These are phyloP conservation scores for Coelastrella sp. DNA, from an alignment of 139 green algal genomes.

Conservation along the genomic window DNA sequence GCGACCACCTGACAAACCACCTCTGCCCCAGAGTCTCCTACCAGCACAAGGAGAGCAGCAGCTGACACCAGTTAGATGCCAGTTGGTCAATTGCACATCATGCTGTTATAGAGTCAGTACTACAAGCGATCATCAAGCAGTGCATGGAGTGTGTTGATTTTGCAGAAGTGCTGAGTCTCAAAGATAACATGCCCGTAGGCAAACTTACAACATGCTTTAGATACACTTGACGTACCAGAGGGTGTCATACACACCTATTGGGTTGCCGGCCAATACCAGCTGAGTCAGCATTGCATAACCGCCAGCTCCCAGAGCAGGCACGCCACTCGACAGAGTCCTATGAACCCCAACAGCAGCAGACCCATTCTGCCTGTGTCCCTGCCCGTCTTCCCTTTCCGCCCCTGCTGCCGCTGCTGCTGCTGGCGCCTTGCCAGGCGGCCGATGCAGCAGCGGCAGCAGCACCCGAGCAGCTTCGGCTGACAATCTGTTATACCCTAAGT, in stretches of 20 bases:
- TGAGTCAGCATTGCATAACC: constrained; percentile 29
- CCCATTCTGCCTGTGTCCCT: not conserved
- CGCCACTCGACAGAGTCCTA: not conserved
- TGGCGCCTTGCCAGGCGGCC: not conserved
- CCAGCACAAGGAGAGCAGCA: not conserved
- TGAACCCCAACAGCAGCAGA: not conserved
- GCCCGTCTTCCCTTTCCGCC: not conserved
- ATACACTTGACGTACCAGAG: not conserved
- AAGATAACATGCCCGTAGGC: not conserved
- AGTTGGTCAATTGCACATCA: not conserved
- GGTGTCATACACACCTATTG: not conserved
- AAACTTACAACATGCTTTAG: not conserved
- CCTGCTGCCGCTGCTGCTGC: not conserved
- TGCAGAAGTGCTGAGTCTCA: too few relatives aligned
- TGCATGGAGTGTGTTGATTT: not conserved
- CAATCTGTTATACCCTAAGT: constrained; percentile 53
- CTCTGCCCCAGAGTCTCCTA: constrained; percentile 53
- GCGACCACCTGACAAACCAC: constrained; percentile 50
- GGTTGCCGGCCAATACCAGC: constrained; percentile 50
- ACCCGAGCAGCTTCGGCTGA: not conserved
- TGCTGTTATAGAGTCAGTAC: not conserved
- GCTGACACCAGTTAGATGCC: not conserved
- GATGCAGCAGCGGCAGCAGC: constrained; percentile 52
- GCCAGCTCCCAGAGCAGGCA: not conserved
- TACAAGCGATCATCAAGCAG: not conserved